Evolutionary conservation across 2,329 filamentous ascomycete genomes (phyloP).

Genomic region (Metarhizium rileyi): DNA sequence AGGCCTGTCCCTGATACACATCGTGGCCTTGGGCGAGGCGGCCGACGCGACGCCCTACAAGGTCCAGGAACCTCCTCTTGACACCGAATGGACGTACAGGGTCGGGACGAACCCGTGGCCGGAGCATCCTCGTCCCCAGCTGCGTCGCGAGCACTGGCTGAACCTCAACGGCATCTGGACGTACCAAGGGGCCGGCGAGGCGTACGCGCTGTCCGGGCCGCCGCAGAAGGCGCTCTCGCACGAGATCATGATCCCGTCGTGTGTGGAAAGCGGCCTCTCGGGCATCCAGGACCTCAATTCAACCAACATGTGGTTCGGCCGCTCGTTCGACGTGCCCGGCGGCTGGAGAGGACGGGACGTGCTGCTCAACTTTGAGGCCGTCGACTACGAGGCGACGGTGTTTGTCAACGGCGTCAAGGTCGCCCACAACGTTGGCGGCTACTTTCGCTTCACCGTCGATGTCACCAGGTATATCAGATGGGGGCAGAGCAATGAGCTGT

Average conservation of each 20-base stretch:
- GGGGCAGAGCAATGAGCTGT: conserved; percentile 45
- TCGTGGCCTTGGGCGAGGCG: background rate
- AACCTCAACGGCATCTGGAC: conserved; percentile 51
- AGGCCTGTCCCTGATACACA: conserved; percentile 1
- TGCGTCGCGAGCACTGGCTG: conserved; percentile 43
- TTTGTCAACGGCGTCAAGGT: conserved; percentile 47
- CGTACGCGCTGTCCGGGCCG: conserved; percentile 8
- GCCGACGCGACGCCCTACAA: conserved; percentile 20
- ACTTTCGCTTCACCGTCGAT: conserved; percentile 52
- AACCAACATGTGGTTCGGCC: conserved; percentile 39
- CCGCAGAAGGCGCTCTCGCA: conserved; percentile 18
- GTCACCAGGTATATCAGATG: conserved; percentile 35
- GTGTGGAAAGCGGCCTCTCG: conserved; percentile 36
- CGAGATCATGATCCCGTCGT: conserved; percentile 34
- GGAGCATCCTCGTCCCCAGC: conserved; percentile 47
- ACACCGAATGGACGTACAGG: conserved; percentile 42
- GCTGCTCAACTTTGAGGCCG: conserved; percentile 47
- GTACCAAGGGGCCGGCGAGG: conserved; percentile 28
- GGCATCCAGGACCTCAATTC: conserved; percentile 34
- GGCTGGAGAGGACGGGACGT: conserved; percentile 35
- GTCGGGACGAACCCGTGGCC: conserved; percentile 46
- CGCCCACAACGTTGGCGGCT: conserved; percentile 48
- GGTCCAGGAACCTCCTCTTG: conserved; percentile 30
- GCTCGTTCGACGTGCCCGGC: conserved; percentile 38
- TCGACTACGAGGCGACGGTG: conserved; percentile 47